phyloP scores from a whole-genome alignment of 495 filamentous ascomycete species.

The Hypomontagnella submonticulosa region DNA sequence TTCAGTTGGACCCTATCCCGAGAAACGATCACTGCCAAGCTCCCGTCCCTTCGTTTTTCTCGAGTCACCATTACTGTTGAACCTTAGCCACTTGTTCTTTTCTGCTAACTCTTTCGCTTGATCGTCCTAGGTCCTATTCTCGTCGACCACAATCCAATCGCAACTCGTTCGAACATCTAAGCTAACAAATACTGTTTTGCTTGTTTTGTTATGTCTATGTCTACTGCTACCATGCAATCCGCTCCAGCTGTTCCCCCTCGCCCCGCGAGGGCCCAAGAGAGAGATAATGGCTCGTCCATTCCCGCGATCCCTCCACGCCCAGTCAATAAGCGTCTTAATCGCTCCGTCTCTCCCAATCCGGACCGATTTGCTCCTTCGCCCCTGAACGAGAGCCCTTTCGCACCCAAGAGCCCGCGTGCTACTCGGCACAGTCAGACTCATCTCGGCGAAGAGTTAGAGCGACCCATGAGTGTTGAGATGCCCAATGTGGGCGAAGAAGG shows the following conservation, averaged over 20 bases:
- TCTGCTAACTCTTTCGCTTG: conserved; percentile 18
- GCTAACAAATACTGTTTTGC: conserved; percentile 36
- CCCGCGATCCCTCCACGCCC: conserved; percentile 80
- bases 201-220: conserved; percentile 48
- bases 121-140: conserved; percentile 32
- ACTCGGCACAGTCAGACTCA: conserved; percentile 56
- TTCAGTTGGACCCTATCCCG: background rate
- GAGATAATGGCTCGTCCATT: conserved; percentile 45
- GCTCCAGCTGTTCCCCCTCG: conserved; percentile 72
- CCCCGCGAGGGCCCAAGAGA: conserved; percentile 62
- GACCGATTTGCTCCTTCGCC: conserved; percentile 87
- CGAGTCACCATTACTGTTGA: background rate
- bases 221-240: conserved; percentile 64
- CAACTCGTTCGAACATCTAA: conserved; percentile 36
- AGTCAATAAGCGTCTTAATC: conserved; percentile 70
- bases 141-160: conserved; percentile 28
- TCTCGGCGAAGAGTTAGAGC: conserved; percentile 61
- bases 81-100: background rate
- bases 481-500: conserved; percentile 91
- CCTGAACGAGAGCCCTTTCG: conserved; percentile 70
- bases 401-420: conserved; percentile 44
- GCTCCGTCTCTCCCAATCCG: conserved; percentile 79
- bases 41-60: background rate
- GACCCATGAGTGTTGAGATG: conserved; percentile 81
- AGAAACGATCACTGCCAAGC: background rate